Percentiles rank a stretch among this genome's conserved stretches.
These are phyloP conservation scores for Porcisia hertigi DNA, from an alignment of 208 protist genomes.

Conservation along the genomic window DNA sequence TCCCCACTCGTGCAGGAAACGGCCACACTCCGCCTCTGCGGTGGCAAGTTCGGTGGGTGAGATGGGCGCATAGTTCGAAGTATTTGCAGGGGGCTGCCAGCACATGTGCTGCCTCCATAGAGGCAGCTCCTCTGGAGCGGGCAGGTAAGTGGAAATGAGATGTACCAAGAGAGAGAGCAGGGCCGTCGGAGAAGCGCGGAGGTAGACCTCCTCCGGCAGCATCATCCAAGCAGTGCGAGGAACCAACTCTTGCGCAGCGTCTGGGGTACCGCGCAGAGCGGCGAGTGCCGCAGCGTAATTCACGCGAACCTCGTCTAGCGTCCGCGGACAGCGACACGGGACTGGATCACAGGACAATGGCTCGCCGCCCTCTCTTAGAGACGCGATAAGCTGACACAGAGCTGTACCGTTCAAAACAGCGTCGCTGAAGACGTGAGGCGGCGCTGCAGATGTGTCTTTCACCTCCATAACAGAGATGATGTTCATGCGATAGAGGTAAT, in stretches of 20 bases:
- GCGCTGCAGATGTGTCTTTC: constrained; percentile 1
- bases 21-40: constrained; percentile 49
- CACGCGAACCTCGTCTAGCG: constrained; percentile 46
- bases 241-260: constrained; percentile 14
- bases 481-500: constrained; percentile 73
- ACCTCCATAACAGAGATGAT: constrained; percentile 44
- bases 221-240: constrained; percentile 33
- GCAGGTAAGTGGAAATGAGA: constrained; percentile 53
- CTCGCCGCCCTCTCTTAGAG: constrained; percentile 19
- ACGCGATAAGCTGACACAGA: constrained; percentile 49
- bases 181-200: constrained; percentile 23
- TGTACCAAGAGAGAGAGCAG: constrained; percentile 50
- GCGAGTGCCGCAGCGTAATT: constrained; percentile 48
- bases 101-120: constrained; percentile 28
- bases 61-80: background rate
- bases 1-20: constrained; percentile 45
- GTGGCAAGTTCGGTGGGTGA: constrained; percentile 25
- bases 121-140: constrained; percentile 41
- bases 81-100: constrained; percentile 45
- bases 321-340: constrained; percentile 35
- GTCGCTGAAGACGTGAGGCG: constrained; percentile 40
- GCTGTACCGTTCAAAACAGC: constrained; percentile 73
- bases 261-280: constrained; percentile 17
- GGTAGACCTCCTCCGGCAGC: constrained; percentile 51
- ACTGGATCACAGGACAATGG: constrained; percentile 8